Percentiles rank a stretch among this genome's conserved stretches.
phyloP scores from a whole-genome alignment of 1,284 basidiomycete species.

The Irpex rosettiformis region DNA sequence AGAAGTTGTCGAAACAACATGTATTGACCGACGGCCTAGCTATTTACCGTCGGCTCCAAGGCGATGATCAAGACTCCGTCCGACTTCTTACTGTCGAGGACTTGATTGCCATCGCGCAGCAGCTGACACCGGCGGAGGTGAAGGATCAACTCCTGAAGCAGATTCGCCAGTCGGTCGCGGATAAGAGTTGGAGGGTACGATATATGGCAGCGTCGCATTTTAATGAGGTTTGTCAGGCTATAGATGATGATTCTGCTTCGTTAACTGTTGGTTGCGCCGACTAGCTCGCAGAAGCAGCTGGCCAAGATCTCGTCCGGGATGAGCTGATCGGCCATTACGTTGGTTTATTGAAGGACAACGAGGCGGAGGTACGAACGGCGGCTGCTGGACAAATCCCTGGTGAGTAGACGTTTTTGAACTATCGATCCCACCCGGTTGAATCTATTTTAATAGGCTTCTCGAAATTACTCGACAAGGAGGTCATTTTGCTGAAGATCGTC shows the following conservation, averaged over 20 bases:
- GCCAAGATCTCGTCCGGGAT: conserved; percentile 88
- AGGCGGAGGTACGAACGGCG: conserved; percentile 97
- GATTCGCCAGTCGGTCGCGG: conserved; percentile 84
- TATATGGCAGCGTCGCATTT: conserved; percentile 99
- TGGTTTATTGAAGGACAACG: conserved; percentile 94
- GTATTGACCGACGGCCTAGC: conserved; percentile 88
- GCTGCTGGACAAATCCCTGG: conserved; percentile 96
- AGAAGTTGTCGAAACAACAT: conserved; percentile 74
- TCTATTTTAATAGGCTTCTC: conserved; percentile 75
- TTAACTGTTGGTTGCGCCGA: conserved; percentile 5
- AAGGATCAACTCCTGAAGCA: conserved; percentile 89
- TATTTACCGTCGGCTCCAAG: conserved; percentile 91
- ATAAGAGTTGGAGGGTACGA: conserved; percentile 98
- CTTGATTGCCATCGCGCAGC: conserved; percentile 88
- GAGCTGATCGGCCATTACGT: conserved; percentile 95
- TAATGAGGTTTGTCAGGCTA: conserved; percentile 66
- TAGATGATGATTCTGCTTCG: conserved; percentile 3
- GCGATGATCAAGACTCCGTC: conserved; percentile 98
- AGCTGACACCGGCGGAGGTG: conserved; percentile 82
- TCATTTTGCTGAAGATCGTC: conserved; percentile 89
- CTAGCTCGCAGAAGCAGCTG: conserved; percentile 90
- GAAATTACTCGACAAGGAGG: conserved; percentile 91
- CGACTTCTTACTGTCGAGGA: conserved; percentile 95
- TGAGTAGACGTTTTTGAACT: conserved; percentile 31
- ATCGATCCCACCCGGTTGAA: not conserved